Percentiles rank a stretch among this genome's conserved stretches.
phyloP scores from a whole-genome alignment of 139 green algal genomes.

The Chlamydomonas schloesseri region DNA sequence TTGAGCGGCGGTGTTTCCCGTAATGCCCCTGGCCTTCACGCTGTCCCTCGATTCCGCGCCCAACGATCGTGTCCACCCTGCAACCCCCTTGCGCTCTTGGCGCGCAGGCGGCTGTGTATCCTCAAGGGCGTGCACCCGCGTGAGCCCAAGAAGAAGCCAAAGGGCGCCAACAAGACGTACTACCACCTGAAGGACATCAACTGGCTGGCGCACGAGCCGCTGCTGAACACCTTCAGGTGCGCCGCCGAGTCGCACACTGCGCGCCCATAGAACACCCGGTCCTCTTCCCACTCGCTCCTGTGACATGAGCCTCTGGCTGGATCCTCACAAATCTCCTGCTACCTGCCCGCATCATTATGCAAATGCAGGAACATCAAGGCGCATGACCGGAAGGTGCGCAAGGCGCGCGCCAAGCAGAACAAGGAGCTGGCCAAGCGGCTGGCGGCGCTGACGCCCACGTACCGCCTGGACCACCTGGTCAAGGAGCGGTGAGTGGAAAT shows the following conservation, averaged over 20 bases:
- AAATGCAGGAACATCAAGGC: slow-evolving; percentile 69
- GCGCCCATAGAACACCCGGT: no score
- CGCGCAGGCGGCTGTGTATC: slow-evolving; percentile 94
- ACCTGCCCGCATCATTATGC: no score
- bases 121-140: slow-evolving; percentile 98
- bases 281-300: no score
- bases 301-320: no score
- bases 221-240: slow-evolving; percentile 91
- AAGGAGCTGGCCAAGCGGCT: slow-evolving; percentile 79
- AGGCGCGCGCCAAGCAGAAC: slow-evolving; percentile 87
- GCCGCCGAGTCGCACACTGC: background rate
- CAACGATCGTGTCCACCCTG: no score
- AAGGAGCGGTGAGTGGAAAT: slow-evolving; percentile 79
- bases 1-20: no score
- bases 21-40: no score
- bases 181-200: slow-evolving; percentile 99
- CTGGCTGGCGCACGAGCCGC: slow-evolving; percentile 95
- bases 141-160: slow-evolving; percentile 97
- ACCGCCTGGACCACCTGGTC: slow-evolving; percentile 95
- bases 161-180: slow-evolving; percentile 97
- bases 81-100: background rate
- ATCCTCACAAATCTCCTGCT: no score
- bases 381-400: slow-evolving; percentile 83
- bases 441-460: slow-evolving; percentile 69
- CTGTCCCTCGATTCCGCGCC: no score